Evolutionary conservation across 208 protist species (phyloP).

Genomic region (Vickermania ingenoplastis): DNA sequence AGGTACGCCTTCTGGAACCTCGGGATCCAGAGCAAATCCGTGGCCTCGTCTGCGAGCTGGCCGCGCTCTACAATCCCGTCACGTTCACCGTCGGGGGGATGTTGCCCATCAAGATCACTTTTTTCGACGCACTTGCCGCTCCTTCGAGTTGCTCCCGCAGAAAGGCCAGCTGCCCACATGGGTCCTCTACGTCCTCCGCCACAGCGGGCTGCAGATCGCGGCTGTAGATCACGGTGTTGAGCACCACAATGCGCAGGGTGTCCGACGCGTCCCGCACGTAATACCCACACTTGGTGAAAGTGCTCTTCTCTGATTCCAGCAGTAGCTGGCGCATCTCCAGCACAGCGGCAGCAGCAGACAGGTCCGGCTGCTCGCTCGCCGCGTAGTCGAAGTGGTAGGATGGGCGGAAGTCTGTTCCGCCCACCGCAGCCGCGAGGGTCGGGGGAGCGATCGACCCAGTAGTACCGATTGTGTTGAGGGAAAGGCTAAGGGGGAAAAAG

Average conservation of each 20-base stretch:
- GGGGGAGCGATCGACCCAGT: background rate
- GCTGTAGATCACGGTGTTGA: conserved; percentile 33
- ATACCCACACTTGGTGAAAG: conserved; percentile 20
- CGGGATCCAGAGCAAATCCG: conserved; percentile 33
- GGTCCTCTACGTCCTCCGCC: conserved; percentile 23
- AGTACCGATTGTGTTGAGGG: conserved; percentile 3
- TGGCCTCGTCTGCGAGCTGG: conserved; percentile 4
- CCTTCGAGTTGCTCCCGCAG: conserved; percentile 12
- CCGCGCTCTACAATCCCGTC: conserved; percentile 7
- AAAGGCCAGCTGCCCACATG: conserved; percentile 33
- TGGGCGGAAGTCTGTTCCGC: conserved; percentile 35
- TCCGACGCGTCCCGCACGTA: conserved; percentile 17
- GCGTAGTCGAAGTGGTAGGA: conserved; percentile 26
- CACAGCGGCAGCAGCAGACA: conserved; percentile 6
- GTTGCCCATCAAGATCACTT: conserved; percentile 38
- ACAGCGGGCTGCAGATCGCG: conserved; percentile 10
- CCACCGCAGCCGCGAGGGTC: conserved; percentile 15
- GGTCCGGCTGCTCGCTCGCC: conserved; percentile 2
- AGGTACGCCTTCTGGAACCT: conserved; percentile 19
- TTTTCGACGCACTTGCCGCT: conserved; percentile 12
- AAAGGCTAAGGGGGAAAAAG: conserved; percentile 12
- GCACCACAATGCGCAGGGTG: conserved; percentile 22
- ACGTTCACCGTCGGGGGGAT: conserved; percentile 26
- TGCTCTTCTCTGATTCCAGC: conserved; percentile 3
- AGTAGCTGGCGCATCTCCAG: conserved; percentile 14